phyloP scores from a whole-genome alignment of 768 basidiomycete genomes.

The Mycena latifolia region DNA sequence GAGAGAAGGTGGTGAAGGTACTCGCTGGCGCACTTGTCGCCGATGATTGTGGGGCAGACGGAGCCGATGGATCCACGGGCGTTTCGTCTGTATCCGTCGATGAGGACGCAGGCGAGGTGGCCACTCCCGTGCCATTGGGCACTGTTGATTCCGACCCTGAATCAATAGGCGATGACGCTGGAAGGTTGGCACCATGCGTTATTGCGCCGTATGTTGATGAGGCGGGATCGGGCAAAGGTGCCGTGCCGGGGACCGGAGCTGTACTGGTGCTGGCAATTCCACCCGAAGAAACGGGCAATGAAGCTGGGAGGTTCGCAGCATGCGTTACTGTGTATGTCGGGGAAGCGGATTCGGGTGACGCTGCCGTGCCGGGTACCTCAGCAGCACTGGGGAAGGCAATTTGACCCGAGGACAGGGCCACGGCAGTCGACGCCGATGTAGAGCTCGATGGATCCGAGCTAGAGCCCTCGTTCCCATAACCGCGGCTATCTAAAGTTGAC shows the following conservation, averaged over 20 bases:
- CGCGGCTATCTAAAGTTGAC: slow-evolving; percentile 4
- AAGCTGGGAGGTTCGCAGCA: neutral
- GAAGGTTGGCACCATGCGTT: neutral
- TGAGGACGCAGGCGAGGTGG: neutral
- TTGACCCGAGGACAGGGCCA: neutral
- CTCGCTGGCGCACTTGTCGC: neutral
- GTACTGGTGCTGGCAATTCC: neutral
- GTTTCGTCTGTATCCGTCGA: neutral
- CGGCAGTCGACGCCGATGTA: neutral
- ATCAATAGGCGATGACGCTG: neutral
- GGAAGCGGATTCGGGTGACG: neutral
- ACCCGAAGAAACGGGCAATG: neutral
- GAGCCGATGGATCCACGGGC: neutral
- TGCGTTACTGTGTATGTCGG: neutral
- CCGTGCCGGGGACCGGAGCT: neutral
- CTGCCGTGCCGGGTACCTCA: neutral
- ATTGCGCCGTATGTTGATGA: neutral
- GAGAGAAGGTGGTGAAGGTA: neutral
- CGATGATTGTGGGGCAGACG: neutral
- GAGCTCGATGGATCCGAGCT: neutral
- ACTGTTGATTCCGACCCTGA: no score
- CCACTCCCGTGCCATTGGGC: no score
- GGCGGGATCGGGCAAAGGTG: no score
- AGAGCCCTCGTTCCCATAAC: neutral
- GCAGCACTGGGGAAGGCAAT: neutral